Conservation (phyloP, 768 basidiomycete genomes). For the Psilocybe subaeruginosa region DNA sequence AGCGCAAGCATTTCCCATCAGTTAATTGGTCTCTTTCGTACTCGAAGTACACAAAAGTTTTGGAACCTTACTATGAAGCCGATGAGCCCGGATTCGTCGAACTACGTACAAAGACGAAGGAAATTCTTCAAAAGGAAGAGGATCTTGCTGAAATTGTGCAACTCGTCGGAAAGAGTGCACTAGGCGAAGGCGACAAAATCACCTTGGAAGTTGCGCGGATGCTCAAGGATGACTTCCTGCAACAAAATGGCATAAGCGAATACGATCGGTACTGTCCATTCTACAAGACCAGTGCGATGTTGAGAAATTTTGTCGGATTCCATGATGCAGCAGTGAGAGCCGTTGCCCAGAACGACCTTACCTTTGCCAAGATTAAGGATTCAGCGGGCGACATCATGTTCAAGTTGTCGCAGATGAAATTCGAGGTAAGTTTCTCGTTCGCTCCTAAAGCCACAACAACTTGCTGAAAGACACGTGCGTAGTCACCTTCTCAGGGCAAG, state of each 20-base stretch:
- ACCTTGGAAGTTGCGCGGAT: conserved; percentile 96
- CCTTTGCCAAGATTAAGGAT: conserved; percentile 88
- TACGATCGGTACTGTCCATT: conserved; percentile 98
- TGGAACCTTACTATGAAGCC: conserved; percentile 90
- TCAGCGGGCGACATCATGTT: conserved; percentile 87
- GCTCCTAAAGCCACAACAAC: neutral
- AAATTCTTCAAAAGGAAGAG: conserved; percentile 98
- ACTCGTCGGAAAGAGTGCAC: conserved; percentile 97
- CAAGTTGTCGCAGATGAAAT: conserved; percentile 99
- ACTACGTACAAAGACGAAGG: conserved; percentile 88
- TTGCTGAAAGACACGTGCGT: conserved; percentile 13
- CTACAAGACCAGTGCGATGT: conserved; percentile 98
- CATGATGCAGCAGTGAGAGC: conserved; percentile 89
- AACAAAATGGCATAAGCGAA: conserved; percentile 98
- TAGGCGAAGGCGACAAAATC: conserved; percentile 98
- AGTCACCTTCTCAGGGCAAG: conserved; percentile 93
- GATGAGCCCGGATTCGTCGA: conserved; percentile 96
- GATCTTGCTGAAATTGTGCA: conserved; percentile 99
- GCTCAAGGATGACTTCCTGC: conserved; percentile 96
- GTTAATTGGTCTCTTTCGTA: conserved; percentile 99
- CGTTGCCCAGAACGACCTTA: conserved; percentile 80
- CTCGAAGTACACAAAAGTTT: conserved; percentile 95
- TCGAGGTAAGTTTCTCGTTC: conserved; percentile 65
- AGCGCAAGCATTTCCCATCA: conserved; percentile 99
- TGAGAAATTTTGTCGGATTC: conserved; percentile 93